Conservation (phyloP, 441 rosid species). For the Raphanus hybrid region DNA sequence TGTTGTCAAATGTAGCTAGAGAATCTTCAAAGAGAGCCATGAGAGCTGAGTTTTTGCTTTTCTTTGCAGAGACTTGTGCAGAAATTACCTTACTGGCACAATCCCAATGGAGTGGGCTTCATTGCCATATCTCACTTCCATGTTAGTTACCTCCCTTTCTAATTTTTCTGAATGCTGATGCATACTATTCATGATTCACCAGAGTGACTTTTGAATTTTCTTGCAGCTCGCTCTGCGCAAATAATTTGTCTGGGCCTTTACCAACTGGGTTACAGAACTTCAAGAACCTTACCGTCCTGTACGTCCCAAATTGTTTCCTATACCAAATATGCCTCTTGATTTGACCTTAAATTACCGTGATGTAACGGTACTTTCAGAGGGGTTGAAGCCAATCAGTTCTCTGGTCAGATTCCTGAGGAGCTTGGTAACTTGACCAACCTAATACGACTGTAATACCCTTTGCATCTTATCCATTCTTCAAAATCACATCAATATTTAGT, state of each 20-base stretch:
- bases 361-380: conserved; percentile 3
- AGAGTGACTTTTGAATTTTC: not conserved
- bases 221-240: conserved; percentile 25
- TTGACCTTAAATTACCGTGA: not conserved
- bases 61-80: conserved; percentile 30
- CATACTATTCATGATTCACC: not conserved
- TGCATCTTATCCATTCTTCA: not conserved
- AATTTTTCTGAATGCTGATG: not conserved
- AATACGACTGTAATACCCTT: conserved; percentile 15
- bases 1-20: not conserved
- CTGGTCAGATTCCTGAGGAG: conserved; percentile 32
- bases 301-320: not conserved
- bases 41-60: not conserved
- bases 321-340: not conserved
- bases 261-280: conserved; percentile 34
- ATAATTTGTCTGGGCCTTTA: conserved; percentile 27
- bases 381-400: conserved; percentile 35
- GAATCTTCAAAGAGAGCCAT: not conserved
- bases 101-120: conserved; percentile 42
- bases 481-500: not conserved
- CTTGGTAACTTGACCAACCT: conserved; percentile 30
- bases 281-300: conserved; percentile 23
- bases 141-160: conserved; percentile 15
- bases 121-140: conserved; percentile 6
- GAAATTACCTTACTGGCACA: conserved; percentile 33